Percentiles rank a stretch among this genome's conserved stretches.
These are phyloP conservation scores for Colletotrichum sp. DNA, from an alignment of 2,329 filamentous ascomycete genomes.

Conservation along the genomic window DNA sequence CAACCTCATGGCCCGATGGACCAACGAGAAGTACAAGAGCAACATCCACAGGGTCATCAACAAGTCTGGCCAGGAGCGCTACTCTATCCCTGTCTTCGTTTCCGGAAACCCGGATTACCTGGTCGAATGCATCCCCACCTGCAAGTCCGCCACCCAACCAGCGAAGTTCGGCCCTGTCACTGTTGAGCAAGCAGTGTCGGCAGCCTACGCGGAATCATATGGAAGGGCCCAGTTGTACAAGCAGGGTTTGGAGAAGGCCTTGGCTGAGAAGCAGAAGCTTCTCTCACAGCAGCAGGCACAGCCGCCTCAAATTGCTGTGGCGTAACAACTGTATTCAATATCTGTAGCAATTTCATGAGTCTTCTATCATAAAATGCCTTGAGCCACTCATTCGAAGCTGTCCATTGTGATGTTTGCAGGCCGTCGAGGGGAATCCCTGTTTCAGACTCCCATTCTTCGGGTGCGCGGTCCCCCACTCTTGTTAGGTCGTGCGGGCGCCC, in stretches of 20 bases:
- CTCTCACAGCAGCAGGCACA: not conserved
- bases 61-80: conserved; percentile 52
- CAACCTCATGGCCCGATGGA: conserved; percentile 55
- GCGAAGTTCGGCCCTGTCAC: conserved; percentile 36
- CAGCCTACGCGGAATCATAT: conserved; percentile 38
- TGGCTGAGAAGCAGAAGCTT: not conserved
- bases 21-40: conserved; percentile 56
- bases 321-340: not conserved
- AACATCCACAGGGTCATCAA: conserved; percentile 63
- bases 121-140: conserved; percentile 37
- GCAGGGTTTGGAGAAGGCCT: conserved; percentile 28
- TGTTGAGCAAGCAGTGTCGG: conserved; percentile 35
- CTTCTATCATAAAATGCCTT: not conserved
- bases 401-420: not conserved
- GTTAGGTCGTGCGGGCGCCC: not conserved
- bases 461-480: not conserved
- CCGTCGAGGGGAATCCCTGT: not conserved
- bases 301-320: conserved; percentile 3
- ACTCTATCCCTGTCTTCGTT: conserved; percentile 63
- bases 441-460: not conserved
- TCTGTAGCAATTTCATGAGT: not conserved
- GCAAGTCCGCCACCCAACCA: conserved; percentile 24
- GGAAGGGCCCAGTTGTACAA: conserved; percentile 34
- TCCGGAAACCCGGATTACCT: conserved; percentile 55
- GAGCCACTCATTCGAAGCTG: not conserved